Evolutionary conservation across 2,329 filamentous ascomycete species (phyloP), one percentile per base, ranked within the genome.

Genomic region (Thelonectria rubi): DNA sequence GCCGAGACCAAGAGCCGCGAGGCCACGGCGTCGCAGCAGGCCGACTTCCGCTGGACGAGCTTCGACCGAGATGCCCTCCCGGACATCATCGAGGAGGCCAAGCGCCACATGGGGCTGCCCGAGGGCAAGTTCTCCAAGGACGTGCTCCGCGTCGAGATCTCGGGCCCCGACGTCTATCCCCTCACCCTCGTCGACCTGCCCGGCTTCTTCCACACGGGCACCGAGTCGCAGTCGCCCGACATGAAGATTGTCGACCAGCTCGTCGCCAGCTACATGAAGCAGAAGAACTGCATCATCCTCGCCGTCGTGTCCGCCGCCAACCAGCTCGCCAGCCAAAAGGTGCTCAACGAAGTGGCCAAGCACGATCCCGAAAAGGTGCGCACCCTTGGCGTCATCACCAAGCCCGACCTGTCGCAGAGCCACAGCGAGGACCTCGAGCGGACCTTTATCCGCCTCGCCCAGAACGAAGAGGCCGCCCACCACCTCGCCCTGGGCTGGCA

Each of bases 31-130:
- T n/a, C 51, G 15, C 40, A 49, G 15, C 40, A 49, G 18, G 39
- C 8, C 20, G 49, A 54, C 34, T 49, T 60, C 32, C 57, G 57
- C 7, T 49, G 50, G 50, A 49, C 56, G n/a, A 47, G 46, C 18
- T 56, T 60, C 37, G 46, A 50, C 21, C 24, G 47, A 40, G 48
- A 52, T 50, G 71, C 76, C 1, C 69, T 83, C 2, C 68, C 69
- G 1, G 54, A 54, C 0, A 66, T 83, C 24, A 73, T 81, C 14
- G 78, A 80, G 11, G 69, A 72, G 6, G 81, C 81, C 14, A 79
- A 79, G 60, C 42, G 53, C 3, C 72, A 64, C 5, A 88, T 90
- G 84, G 85, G 84, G 0, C 72, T 86, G 5, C 63, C 72, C 65
- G 5, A 40, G 68, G 11, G 58, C 58, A 37, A 54, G 46, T 54